Evolutionary conservation across 148 eudicot species (phyloP).

Genomic region (Vaccinium darrowii): DNA sequence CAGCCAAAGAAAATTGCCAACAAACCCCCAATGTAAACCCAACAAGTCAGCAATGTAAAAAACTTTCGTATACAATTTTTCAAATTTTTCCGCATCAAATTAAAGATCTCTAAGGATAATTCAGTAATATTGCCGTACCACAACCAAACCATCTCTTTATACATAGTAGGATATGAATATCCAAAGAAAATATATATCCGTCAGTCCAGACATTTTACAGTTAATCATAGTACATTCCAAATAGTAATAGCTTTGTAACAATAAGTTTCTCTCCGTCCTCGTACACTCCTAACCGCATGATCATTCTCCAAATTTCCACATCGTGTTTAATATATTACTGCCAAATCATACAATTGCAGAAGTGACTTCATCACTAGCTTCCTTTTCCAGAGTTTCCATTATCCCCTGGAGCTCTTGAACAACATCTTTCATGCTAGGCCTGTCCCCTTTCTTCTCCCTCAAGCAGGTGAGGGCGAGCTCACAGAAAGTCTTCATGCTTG

Average conservation of each 20-base stretch:
- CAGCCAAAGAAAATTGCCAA: too few species aligned
- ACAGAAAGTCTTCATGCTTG: constrained; percentile 22
- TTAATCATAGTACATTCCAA: neutral
- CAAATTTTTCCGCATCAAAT: too few species aligned
- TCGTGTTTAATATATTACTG: neutral
- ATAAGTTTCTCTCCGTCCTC: neutral
- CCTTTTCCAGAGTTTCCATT: constrained; percentile 19
- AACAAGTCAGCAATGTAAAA: too few species aligned
- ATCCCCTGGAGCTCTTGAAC: constrained; percentile 32
- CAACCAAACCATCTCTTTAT: too few species aligned
- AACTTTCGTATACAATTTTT: too few species aligned
- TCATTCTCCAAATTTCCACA: neutral
- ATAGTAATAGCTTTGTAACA: neutral
- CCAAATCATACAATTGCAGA: constrained; percentile 2
- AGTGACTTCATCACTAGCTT: constrained; percentile 10
- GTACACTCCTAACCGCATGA: neutral
- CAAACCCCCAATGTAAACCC: too few species aligned
- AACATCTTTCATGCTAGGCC: constrained; percentile 44
- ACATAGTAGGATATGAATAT: constrained; percentile 11
- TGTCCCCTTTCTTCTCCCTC: constrained; percentile 38
- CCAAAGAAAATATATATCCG: constrained; percentile 1
- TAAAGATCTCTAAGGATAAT: too few species aligned
- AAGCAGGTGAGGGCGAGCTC: constrained; percentile 40
- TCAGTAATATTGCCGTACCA: too few species aligned
- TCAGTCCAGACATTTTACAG: neutral